These are phyloP conservation scores for Candida maltosa DNA, from an alignment of 805 yeast genomes.

Conservation along the genomic window DNA sequence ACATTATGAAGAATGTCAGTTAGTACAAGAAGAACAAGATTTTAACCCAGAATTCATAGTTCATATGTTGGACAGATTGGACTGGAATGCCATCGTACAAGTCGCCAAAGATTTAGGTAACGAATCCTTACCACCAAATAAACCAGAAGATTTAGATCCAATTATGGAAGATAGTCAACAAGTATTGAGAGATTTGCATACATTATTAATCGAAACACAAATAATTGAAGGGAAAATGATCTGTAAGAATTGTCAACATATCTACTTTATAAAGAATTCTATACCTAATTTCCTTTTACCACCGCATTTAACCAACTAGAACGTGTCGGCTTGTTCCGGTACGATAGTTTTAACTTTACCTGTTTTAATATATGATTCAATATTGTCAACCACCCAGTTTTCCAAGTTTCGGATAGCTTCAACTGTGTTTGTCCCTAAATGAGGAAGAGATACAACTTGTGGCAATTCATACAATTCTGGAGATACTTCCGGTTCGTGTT, in stretches of 20 bases:
- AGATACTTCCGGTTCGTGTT: constrained; percentile 67
- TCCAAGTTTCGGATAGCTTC: constrained; percentile 84
- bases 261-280: constrained; percentile 85
- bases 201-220: constrained; percentile 77
- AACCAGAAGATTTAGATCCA: constrained; percentile 58
- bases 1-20: constrained; percentile 64
- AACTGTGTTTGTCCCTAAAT: constrained; percentile 77
- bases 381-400: constrained; percentile 68
- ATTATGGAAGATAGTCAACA: constrained; percentile 49
- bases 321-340: constrained; percentile 62
- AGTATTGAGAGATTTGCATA: constrained; percentile 72
- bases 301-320: constrained; percentile 61
- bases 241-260: constrained; percentile 82
- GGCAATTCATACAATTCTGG: constrained; percentile 58
- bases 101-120: constrained; percentile 76
- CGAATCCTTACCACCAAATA: constrained; percentile 51
- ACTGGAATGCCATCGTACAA: constrained; percentile 79
- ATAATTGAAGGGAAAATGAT: constrained; percentile 86
- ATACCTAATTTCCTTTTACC: constrained; percentile 93
- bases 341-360: constrained; percentile 74
- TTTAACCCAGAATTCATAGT: constrained; percentile 77
- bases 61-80: constrained; percentile 74
- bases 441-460: constrained; percentile 77
- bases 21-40: constrained; percentile 76
- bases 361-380: constrained; percentile 49